These are phyloP conservation scores for Nasturtium officinale DNA, from an alignment of 345 rosid genomes.

Conservation along the genomic window DNA sequence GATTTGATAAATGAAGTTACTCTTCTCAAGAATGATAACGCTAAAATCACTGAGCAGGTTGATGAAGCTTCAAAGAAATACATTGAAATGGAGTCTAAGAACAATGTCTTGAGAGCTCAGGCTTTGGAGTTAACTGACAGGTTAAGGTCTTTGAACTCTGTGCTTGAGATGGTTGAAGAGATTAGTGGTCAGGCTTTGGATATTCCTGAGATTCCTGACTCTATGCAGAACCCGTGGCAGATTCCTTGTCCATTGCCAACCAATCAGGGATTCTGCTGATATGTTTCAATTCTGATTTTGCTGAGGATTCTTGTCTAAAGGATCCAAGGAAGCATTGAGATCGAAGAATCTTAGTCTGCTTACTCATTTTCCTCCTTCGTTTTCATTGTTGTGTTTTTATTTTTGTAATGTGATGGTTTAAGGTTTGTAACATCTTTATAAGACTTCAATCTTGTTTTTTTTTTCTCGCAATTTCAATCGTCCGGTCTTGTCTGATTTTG, in stretches of 20 bases:
- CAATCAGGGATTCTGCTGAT: conserved; percentile 58
- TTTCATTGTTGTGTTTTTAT: neutral
- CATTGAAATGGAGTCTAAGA: conserved; percentile 60
- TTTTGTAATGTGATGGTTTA: neutral
- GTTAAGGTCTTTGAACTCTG: conserved; percentile 59
- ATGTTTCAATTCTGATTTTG: conserved; percentile 46
- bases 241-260: conserved; percentile 59
- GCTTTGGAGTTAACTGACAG: conserved; percentile 68
- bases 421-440: conserved; percentile 19
- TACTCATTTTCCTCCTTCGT: neutral
- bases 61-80: conserved; percentile 41
- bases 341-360: neutral
- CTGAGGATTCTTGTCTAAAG: neutral
- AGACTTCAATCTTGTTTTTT: neutral
- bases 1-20: conserved; percentile 59
- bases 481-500: conserved; percentile 15
- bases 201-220: conserved; percentile 71
- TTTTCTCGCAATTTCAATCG: neutral
- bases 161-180: conserved; percentile 62
- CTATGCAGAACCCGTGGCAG: conserved; percentile 65
- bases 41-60: conserved; percentile 44
- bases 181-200: conserved; percentile 61
- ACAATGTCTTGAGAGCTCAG: conserved; percentile 69
- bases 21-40: conserved; percentile 55
- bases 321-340: neutral